Evolutionary conservation across 371 early-diverging fungal genomes (phyloP).

Genomic region (Zychaea mexicana): DNA sequence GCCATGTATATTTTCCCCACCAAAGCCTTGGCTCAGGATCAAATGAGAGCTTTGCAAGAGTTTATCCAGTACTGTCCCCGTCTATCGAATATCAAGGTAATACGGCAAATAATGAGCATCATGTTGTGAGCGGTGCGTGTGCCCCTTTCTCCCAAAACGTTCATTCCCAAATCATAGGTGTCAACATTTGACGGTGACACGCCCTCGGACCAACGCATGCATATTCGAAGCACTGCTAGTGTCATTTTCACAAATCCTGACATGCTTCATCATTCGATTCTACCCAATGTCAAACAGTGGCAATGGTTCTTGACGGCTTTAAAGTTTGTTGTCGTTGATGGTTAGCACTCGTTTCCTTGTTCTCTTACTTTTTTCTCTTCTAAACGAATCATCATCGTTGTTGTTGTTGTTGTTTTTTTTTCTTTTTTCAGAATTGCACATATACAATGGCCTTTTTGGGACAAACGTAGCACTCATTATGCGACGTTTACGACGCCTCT

Average conservation of each 20-base stretch:
- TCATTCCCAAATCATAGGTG: conserved; percentile 24
- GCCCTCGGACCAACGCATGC: conserved; percentile 36
- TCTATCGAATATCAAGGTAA: conserved; percentile 17
- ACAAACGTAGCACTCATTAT: conserved; percentile 69
- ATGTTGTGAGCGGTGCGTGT: too few species aligned
- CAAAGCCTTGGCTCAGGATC: conserved; percentile 85
- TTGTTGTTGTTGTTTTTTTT: too few species aligned
- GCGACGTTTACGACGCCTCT: conserved; percentile 65
- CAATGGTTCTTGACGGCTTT: conserved; percentile 50
- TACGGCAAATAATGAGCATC: too few species aligned
- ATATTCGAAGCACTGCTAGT: conserved; percentile 50
- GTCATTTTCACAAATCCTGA: conserved; percentile 86
- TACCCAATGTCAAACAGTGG: conserved; percentile 68
- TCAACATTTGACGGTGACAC: conserved; percentile 56
- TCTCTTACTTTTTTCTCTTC: too few species aligned
- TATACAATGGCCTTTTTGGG: conserved; percentile 72
- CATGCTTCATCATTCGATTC: conserved; percentile 74
- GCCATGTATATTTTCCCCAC: conserved; percentile 72
- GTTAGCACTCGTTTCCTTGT: conserved; percentile 23
- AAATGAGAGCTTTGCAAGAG: conserved; percentile 51
- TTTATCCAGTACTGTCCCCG: conserved; percentile 32
- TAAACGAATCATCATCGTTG: too few species aligned
- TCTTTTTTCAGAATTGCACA: conserved; percentile 63
- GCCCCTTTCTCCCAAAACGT: too few species aligned
- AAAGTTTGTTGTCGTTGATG: conserved; percentile 73